Base-by-base conservation (phyloP, 768 basidiomycete species). In the Crepidotus variabilis region DNA sequence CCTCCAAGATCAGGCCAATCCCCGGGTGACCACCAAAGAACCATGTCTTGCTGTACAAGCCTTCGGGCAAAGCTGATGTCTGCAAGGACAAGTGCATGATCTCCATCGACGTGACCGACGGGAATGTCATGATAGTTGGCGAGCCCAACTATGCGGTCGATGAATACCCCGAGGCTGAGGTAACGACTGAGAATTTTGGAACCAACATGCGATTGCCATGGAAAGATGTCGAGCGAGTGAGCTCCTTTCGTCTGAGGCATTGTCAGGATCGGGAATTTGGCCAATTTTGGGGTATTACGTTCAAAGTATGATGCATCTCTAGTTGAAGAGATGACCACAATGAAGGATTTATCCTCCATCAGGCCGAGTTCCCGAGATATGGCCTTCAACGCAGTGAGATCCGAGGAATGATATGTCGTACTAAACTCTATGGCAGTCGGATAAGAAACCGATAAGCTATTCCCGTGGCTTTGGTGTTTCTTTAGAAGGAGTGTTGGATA, bases 1-100 rank as follows among this genome's bases (percentile, higher is more conserved):
- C 97, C 97, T 33, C 97, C 97, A 0, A 98, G 78, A 72, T 99
- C 97, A 2, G 97, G 95, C 18, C 82, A 82, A 28, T 92, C 85
- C 2, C 87, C 84, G 1, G 88, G 81, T 8, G 97, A 96, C 97
- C 97, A 99, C 97, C 97, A 99, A 2, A 99, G 76, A 2, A 98
- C 78, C 65, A 92, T 85, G 64, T 98, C 97, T 60, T 98, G 92
- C 48, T 87, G 85, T 28, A 88, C 75, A 52, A 98, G 72, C 43
- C 91, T 84, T 6, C 96, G 86, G 1, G 97, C 92, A 63, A 98
- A 97, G 60, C 85, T 88, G 61, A 99, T 78, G 62, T 99, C 97
- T 1, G 94, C 85, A 49, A 96, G 75, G 62, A 88, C 79, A n/a
- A 98, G 75, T 1, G 93, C 87, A 46, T 91, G 87, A 64, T 99